Conservation (phyloP, 2,329 filamentous ascomycete genomes). For the Pseudogymnoascus sp. region DNA sequence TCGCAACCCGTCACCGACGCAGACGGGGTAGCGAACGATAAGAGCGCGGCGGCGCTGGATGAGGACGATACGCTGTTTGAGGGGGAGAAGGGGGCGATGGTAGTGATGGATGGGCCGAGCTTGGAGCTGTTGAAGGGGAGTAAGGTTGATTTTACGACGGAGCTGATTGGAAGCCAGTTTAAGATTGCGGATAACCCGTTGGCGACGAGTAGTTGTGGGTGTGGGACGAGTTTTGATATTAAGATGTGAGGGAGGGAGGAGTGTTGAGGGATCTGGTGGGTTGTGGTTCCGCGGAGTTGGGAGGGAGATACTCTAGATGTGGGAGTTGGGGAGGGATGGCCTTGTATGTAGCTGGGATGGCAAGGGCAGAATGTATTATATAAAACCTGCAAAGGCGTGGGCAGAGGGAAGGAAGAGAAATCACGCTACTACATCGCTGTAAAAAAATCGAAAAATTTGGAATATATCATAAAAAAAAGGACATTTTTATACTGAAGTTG, state of each 20-base stretch:
- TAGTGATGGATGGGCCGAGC: conserved; percentile 82
- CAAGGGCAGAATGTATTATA: background rate
- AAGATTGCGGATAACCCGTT: conserved; percentile 91
- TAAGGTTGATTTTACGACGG: conserved; percentile 93
- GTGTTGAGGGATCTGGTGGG: background rate
- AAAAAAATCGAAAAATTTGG: conserved; percentile 3
- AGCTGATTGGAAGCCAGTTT: conserved; percentile 91
- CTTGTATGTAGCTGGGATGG: too few species aligned
- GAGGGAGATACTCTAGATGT: background rate
- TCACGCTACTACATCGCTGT: conserved; percentile 5
- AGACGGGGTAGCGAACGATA: conserved; percentile 14
- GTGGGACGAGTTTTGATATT: conserved; percentile 95
- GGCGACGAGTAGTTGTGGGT: conserved; percentile 91
- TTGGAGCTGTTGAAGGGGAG: conserved; percentile 85
- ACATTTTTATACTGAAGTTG: conserved; percentile 9
- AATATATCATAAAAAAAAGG: conserved; percentile 7
- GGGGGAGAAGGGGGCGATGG: conserved; percentile 57
- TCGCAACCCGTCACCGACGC: background rate
- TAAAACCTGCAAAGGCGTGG: background rate
- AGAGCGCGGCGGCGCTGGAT: conserved; percentile 42
- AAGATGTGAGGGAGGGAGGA: conserved; percentile 48
- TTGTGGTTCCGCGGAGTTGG: background rate
- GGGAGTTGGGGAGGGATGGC: background rate
- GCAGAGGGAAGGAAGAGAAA: background rate
- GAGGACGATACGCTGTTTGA: conserved; percentile 88